Evolutionary conservation across 1,284 basidiomycete species (phyloP).

Genomic region (Peniophora sp.): DNA sequence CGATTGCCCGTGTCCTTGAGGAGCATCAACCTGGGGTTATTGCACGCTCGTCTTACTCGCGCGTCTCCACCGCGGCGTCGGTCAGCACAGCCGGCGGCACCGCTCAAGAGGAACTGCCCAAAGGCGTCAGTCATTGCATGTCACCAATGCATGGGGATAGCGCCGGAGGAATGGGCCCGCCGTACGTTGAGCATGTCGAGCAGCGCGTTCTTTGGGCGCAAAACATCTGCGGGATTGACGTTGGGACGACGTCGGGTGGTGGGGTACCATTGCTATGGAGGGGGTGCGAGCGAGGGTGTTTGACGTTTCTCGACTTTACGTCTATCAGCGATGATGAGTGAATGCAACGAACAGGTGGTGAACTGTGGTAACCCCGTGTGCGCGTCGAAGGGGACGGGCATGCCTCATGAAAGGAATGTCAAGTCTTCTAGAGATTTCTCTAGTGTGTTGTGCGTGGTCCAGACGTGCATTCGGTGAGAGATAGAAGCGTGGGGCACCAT

Average conservation of each 20-base stretch:
- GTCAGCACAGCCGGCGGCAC: not conserved
- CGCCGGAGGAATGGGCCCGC: constrained; percentile 12
- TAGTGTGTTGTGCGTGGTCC: no score
- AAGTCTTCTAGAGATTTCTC: no score
- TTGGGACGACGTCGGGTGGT: constrained; percentile 26
- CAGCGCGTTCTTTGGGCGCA: constrained; percentile 61
- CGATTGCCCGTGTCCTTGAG: not conserved
- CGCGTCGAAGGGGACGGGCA: no score
- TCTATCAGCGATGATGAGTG: no score
- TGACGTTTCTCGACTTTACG: constrained; percentile 56
- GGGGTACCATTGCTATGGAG: constrained; percentile 61
- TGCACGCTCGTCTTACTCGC: not conserved
- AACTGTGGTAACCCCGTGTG: no score
- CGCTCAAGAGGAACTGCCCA: not conserved
- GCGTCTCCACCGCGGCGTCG: not conserved
- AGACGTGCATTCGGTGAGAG: no score
- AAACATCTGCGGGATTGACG: constrained; percentile 39
- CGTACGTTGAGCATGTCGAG: constrained; percentile 51
- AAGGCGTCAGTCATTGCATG: constrained; percentile 38
- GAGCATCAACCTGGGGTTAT: not conserved
- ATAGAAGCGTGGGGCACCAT: no score
- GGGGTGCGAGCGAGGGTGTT: constrained; percentile 54
- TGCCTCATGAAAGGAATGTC: no score
- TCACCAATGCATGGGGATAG: constrained; percentile 36
- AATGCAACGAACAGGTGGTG: no score